Conservation (phyloP, 2,329 filamentous ascomycete genomes). For the Aureobasidium sp. region DNA sequence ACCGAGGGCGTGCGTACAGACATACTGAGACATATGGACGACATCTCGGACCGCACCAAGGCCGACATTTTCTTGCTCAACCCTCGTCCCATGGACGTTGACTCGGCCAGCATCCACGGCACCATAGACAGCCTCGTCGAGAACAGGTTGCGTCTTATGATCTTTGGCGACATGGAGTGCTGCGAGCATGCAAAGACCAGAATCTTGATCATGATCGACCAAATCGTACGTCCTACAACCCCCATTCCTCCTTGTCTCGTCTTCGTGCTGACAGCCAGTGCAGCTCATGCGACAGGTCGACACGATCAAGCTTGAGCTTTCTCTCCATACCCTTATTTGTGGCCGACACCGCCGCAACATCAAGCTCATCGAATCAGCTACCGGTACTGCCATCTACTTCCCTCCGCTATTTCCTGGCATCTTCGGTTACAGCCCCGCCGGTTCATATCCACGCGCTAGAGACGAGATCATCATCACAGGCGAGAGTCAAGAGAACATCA, state of each 20-base stretch:
- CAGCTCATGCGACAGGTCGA: slow-evolving; percentile 71
- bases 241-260: slow-evolving; percentile 20
- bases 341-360: slow-evolving; percentile 95
- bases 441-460: slow-evolving; percentile 67
- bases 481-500: slow-evolving; percentile 74
- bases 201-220: slow-evolving; percentile 94
- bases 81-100: slow-evolving; percentile 68
- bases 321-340: slow-evolving; percentile 85
- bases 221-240: slow-evolving; percentile 56
- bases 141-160: slow-evolving; percentile 83
- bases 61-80: slow-evolving; percentile 95
- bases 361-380: slow-evolving; percentile 92
- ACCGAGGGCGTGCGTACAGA: slow-evolving; percentile 62
- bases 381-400: slow-evolving; percentile 96
- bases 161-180: slow-evolving; percentile 92
- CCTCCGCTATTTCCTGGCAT: slow-evolving; percentile 88
- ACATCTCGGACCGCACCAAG: slow-evolving; percentile 79
- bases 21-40: slow-evolving; percentile 79
- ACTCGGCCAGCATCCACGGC: slow-evolving; percentile 69
- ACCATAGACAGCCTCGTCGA: slow-evolving; percentile 75
- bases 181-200: slow-evolving; percentile 95
- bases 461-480: slow-evolving; percentile 95
- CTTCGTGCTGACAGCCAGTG: slow-evolving; percentile 15
- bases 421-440: slow-evolving; percentile 80
- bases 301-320: slow-evolving; percentile 72